Base-by-base conservation (phyloP, 495 filamentous ascomycete genomes). In the Aspergillus bridgeri region DNA sequence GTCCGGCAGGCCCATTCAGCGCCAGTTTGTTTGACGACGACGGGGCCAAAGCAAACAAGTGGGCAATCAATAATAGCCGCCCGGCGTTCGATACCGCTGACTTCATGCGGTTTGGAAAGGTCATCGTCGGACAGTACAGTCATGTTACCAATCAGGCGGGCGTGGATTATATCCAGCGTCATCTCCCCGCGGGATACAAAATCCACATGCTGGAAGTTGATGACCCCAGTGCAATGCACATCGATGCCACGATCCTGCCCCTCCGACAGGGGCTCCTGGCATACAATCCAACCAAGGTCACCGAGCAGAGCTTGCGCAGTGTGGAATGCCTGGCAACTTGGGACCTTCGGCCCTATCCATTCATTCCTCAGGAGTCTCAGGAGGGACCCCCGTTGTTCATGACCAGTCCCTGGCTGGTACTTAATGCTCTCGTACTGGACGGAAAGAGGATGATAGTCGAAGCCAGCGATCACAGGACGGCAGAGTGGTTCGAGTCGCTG, bases 61-160 rank as follows among this genome's bases (percentile, higher is more conserved):
- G 51, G 61, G 60, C 48, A 0, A 65, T 68, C 56, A 69, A 67
- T 49, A 65, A 69, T 33, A 62, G 50, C 42, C 62, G 67, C 4
- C 65, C 65, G 2, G 62, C 67, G 13, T 69, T 69, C 48, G 67
- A 69, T 50, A 59, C 67, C 5, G 67, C 67, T 11, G 67, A 69
- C 53, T 67, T 69, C 60, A 65, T 69, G 67, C 57, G 67, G 0
- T 65, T 69, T 23, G 65, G 65, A 9, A 55, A 48, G 17, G 54
- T 33, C 18, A 48, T 69, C 18, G 29, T 69, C 17, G 65, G 60
- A 2, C 67, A 69, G 24, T 46, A 57, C 18, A 69, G 67, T 47
- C 53, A 67, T 23, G 67, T 69, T 38, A 69, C 67, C 5, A 69
- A 69, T 43, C 48, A 57, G 20, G 54, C 54, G 1, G 66, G 66